Evolutionary conservation across 352 stramenopile species (phyloP), one percentile per base, ranked within the genome.

Genomic region (Aphanomyces invadans): DNA sequence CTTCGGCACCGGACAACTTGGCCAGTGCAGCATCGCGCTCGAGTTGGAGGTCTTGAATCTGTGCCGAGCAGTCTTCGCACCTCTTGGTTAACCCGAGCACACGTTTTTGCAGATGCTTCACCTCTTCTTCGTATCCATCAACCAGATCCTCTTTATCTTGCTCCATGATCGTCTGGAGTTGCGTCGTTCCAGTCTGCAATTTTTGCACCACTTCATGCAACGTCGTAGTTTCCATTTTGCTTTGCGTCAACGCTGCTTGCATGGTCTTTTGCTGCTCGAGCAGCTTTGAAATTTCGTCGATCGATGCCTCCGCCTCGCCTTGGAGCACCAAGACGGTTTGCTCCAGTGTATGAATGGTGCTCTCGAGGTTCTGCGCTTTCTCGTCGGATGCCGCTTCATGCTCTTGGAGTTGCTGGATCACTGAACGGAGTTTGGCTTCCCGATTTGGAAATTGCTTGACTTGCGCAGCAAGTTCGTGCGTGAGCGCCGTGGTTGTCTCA

Each of bases 151-250:
- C 49, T 26, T 57, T 57, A 26, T 57, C 49, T n/a, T 57, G 49
- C 49, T 57, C 49, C 49, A 57, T 57, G 49, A 57, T 57, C 5
- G 49, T 57, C 25, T 57, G 49, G 5, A 57, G 49, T 26, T 26
- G 49, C 49, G 49, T 57, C 21, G 49, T 39, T 15, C 49, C 49
- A 5, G 29, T 21, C 19, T 57, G 49, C 19, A 57, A 11, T 26
- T 0, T 23, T 17, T 21, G 12, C 17, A 57, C 49, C 19, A 36
- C 5, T 4, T 32, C 49, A 7, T 57, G 49, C 2, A 57, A 21
- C 25, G 25, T 33, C 49, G 0, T 1, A 33, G 19, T 5, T 28
- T 57, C 49, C 49, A 33, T 38, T 38, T 57, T 32, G 49, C 25
- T 17, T 26, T 32, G 25, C 4, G 49, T 28, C 11, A 57, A 5